Evolutionary conservation across 345 rosid species (phyloP), one percentile per base, ranked within the genome.

Genomic region (Raphanus sativus): DNA sequence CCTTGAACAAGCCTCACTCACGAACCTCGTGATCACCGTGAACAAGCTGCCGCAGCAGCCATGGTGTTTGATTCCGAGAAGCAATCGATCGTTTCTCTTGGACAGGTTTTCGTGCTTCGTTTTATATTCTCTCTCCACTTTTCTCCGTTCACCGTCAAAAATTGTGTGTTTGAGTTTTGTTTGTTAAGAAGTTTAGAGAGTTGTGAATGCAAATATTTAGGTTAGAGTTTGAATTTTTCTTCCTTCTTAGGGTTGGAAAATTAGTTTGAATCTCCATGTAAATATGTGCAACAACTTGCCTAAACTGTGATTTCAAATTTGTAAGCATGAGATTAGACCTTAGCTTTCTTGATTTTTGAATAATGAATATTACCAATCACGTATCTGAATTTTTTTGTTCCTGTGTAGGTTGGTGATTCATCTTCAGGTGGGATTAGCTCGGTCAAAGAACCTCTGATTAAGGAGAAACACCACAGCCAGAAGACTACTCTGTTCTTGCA

Each of bases 371-470:
- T 40, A 40, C 0, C 5, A 13, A 5, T 13, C 55, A 48, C n/a
- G 8, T n/a, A 48, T 48, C 55, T 80, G 26, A 32, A 32, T n/a
- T 21, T 21, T 21, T 3, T 28, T 28, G 33, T 67, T 70, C 0
- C 24, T 32, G 2, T 79, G 63, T 77, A 89, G 93, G 86, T 29
- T 54, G 89, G 88, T 62, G 85, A 85, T 82, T 79, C 87, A 75
- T 89, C 94, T 17, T 79, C 82, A 67, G 88, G 83, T 36, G 98
- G 84, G 91, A 89, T 87, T 40, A 83, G 61, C 48, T 62, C 69
- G 28, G 82, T 74, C n/a, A 86, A 84, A 32, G 91, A 90, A 76
- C 98, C 91, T 80, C 88, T 94, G 76, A 74, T 90, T 65, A 82
- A 81, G 62, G 84, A 82, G 71, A 63, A 0, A 2, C 45, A 38